Evolutionary conservation across 768 basidiomycete genomes (phyloP), one percentile per base, ranked within the genome.

Genomic region (Hypholoma fasciculare): DNA sequence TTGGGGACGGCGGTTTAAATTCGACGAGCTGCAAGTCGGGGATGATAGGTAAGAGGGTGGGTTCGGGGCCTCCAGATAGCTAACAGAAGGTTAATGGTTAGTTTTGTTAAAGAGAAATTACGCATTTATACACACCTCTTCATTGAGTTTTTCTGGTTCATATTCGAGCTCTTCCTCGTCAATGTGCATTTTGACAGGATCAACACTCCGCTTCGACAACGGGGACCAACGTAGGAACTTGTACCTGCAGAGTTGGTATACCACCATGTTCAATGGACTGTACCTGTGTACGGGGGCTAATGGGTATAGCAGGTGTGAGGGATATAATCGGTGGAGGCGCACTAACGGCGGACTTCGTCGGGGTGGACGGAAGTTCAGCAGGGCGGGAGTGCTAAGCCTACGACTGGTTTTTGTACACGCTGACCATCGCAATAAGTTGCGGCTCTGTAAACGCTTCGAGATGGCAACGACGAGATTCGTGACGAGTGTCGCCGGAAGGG

Each of bases 161-260:
- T 90, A 94, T 68, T 94, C 92, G 39, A 95, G 77, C 66, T 94
- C 93, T 44, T 94, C 93, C 64, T 96, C 92, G 69, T 97, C 96
- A 49, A 95, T 87, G 61, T 95, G 93, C 90, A 97, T 93, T 72
- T 96, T 85, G 5, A 97, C 78, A 3, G 95, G 96, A 70, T 98
- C 94, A 4, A 94, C 74, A 1, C 65, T 93, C 91, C 27, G 85
- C 83, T 68, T 86, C 87, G 36, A 86, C 73, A 12, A 70, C 63
- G 1, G 71, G 67, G 17, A 71, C 73, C 2, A 74, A 69, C 53
- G 67, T 57, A 27, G 70, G 61, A 7, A 65, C 66, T 57, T 43
- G 67, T 47, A 65, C 67, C 54, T 44, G 68, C 46, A 34, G 61
- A 51, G 57, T 56, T 20, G 66, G 66, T 23, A 65, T 69, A 8